Evolutionary conservation across 1,284 basidiomycete genomes (phyloP).

Genomic region (Rhodotorula sp.): DNA sequence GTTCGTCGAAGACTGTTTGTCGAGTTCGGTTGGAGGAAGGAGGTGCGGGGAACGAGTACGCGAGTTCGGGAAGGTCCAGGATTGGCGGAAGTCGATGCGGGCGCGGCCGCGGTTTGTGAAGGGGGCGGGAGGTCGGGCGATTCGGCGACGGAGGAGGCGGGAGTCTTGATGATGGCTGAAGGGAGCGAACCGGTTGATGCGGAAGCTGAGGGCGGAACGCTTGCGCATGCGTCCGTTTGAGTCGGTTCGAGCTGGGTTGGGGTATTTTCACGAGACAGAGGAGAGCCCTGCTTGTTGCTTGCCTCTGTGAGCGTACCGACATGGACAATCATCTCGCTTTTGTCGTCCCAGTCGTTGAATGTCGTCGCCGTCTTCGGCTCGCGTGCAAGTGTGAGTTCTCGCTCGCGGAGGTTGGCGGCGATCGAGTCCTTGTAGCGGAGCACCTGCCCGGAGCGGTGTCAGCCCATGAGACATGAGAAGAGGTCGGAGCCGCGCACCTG

Average conservation of each 20-base stretch:
- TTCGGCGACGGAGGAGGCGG: neutral
- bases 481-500: conserved; percentile 4
- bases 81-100: neutral
- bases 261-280: too few species aligned
- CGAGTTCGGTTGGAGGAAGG: conserved; percentile 1
- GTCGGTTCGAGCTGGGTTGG: too few species aligned
- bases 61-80: neutral
- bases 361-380: neutral
- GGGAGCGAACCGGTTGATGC: conserved; percentile 7
- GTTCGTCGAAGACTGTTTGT: neutral
- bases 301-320: conserved; percentile 10
- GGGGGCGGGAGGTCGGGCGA: neutral
- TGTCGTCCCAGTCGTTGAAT: conserved; percentile 30
- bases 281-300: neutral
- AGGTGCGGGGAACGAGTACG: conserved; percentile 4
- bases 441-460: neutral
- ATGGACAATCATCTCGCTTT: conserved; percentile 18
- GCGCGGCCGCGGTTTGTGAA: neutral
- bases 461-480: too few species aligned
- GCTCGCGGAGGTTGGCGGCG: conserved; percentile 2
- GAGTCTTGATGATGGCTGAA: neutral
- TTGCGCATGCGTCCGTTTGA: too few species aligned
- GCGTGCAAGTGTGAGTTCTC: conserved; percentile 3
- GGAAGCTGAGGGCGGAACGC: neutral
- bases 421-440: conserved; percentile 29